Evolutionary conservation across 306 rosid genomes (phyloP).

Genomic region (Vicia faba): DNA sequence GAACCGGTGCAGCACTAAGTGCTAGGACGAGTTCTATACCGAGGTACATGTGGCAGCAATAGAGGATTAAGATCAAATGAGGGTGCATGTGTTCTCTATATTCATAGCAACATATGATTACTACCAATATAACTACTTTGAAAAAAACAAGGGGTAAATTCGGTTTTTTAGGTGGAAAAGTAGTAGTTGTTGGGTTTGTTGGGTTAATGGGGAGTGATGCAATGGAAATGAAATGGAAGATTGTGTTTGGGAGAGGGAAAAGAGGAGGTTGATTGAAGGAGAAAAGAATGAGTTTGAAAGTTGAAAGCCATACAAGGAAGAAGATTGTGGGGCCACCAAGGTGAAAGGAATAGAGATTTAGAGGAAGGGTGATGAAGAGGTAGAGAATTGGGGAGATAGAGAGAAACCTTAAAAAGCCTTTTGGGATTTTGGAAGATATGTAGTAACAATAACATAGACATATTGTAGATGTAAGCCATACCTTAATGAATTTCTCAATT

Average conservation of each 20-base stretch:
- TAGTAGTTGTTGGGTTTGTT: background rate
- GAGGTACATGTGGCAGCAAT: conserved; percentile 56
- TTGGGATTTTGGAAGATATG: conserved; percentile 42
- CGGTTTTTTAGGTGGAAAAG: background rate
- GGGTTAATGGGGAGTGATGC: conserved; percentile 69
- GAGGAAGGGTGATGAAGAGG: conserved; percentile 47
- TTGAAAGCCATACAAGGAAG: conserved; percentile 55
- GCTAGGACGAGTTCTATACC: conserved; percentile 52
- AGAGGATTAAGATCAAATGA: conserved; percentile 34
- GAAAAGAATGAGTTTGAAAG: conserved; percentile 52
- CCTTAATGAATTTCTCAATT: conserved; percentile 41
- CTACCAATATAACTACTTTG: conserved; percentile 44
- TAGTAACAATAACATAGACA: conserved; percentile 47
- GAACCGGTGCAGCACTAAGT: conserved; percentile 43
- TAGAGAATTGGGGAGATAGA: conserved; percentile 46
- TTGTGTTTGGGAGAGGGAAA: conserved; percentile 38
- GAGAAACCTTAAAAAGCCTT: conserved; percentile 40
- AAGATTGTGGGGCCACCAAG: conserved; percentile 42
- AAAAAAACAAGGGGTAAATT: background rate
- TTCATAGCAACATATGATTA: conserved; percentile 37
- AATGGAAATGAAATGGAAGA: conserved; percentile 56
- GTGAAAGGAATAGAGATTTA: conserved; percentile 40
- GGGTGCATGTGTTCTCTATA: conserved; percentile 45
- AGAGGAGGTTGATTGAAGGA: conserved; percentile 61
- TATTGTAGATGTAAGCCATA: conserved; percentile 40